phyloP scores from a whole-genome alignment of 2,329 filamentous ascomycete genomes.

The Dichotomopilus funicola region DNA sequence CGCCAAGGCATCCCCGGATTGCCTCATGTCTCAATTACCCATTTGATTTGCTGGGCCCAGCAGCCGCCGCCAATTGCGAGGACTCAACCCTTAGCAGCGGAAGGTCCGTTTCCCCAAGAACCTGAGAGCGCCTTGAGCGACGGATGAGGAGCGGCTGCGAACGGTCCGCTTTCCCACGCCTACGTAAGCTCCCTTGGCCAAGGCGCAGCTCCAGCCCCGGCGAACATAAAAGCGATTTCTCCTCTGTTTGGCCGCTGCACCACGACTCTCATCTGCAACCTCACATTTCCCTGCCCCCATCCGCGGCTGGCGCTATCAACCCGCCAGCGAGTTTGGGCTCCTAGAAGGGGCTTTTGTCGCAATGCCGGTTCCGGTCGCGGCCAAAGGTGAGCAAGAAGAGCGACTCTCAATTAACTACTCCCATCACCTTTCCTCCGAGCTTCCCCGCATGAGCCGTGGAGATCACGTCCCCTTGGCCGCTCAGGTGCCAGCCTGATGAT shows the following conservation, averaged over 20 bases:
- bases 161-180: not conserved
- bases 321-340: constrained; percentile 1
- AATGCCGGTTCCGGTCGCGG: constrained; percentile 23
- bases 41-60: too few species aligned
- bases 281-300: constrained; percentile 2
- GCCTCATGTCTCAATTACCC: too few species aligned
- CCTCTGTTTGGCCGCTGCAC: not conserved
- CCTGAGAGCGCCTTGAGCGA: not conserved
- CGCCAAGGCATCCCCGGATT: too few species aligned
- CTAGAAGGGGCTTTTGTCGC: not conserved
- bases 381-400: constrained; percentile 20
- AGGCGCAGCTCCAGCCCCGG: not conserved
- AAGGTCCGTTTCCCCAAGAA: not conserved
- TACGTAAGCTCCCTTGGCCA: constrained; percentile 5
- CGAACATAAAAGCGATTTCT: not conserved
- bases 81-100: too few species aligned
- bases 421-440: not conserved
- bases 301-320: not conserved
- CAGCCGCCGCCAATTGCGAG: too few species aligned
- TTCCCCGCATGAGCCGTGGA: not conserved
- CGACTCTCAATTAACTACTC: not conserved
- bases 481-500: constrained; percentile 3
- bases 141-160: not conserved
- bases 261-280: not conserved
- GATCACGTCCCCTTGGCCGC: constrained; percentile 8